Evolutionary conservation across 345 rosid species (phyloP).

Genomic region (Draba incana): DNA sequence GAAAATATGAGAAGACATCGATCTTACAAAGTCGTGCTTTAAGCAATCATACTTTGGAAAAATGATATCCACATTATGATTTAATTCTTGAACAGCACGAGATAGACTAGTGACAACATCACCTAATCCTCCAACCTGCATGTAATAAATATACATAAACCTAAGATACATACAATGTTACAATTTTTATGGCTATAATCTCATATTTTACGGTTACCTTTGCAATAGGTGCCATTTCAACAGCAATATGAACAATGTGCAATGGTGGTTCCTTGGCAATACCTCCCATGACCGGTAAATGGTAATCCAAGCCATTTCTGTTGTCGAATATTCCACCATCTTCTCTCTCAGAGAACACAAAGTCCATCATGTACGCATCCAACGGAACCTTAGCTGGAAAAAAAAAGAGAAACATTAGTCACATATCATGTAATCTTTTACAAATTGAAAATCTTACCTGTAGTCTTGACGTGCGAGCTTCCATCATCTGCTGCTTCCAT

Average conservation of each 20-base stretch:
- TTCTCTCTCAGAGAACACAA: slow-evolving; percentile 92
- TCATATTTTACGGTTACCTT: slow-evolving; percentile 53
- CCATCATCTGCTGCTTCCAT: slow-evolving; percentile 66
- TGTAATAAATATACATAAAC: slow-evolving; percentile 22
- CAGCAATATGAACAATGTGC: slow-evolving; percentile 89
- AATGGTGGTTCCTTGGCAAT: slow-evolving; percentile 79
- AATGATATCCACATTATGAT: slow-evolving; percentile 83
- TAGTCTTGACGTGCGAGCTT: slow-evolving; percentile 61
- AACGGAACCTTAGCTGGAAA: slow-evolving; percentile 84
- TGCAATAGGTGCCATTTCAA: slow-evolving; percentile 98
- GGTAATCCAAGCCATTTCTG: slow-evolving; percentile 80
- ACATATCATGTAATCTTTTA: slow-evolving; percentile 1
- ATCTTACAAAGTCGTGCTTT: slow-evolving; percentile 76
- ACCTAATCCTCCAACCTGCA: slow-evolving; percentile 97
- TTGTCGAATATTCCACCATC: slow-evolving; percentile 87
- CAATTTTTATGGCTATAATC: background rate
- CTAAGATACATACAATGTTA: slow-evolving; percentile 3
- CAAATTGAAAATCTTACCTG: slow-evolving; percentile 50
- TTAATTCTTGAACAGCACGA: slow-evolving; percentile 93
- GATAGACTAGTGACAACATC: slow-evolving; percentile 97
- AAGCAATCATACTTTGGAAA: slow-evolving; percentile 90
- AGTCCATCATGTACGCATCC: slow-evolving; percentile 95
- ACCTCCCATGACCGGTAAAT: slow-evolving; percentile 78
- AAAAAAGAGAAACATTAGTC: slow-evolving; percentile 35
- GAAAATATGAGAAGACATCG: slow-evolving; percentile 17